A percentile compares a stretch with the other conserved stretches of the same genome.
Evolutionary conservation across 305 asterid species (phyloP).

Genomic region (Solanum hybrid): DNA sequence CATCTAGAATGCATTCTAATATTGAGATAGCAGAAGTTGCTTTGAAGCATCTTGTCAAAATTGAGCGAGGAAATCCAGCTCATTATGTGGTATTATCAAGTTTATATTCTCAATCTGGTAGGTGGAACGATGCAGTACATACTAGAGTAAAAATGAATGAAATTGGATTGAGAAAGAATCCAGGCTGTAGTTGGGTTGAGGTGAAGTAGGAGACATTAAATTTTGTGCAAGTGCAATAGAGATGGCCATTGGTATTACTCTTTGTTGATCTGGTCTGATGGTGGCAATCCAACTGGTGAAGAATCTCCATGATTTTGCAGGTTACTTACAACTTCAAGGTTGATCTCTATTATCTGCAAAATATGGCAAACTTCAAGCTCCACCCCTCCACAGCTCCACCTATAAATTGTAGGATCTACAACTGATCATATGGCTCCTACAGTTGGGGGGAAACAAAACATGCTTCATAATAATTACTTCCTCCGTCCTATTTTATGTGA

Average conservation of each 20-base stretch:
- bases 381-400: background rate
- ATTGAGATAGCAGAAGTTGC: constrained; percentile 49
- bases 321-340: background rate
- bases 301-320: background rate
- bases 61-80: constrained; percentile 49
- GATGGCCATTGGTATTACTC: background rate
- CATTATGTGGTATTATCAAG: constrained; percentile 52
- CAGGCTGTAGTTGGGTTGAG: constrained; percentile 84
- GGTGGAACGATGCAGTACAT: constrained; percentile 45
- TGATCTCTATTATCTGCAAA: background rate
- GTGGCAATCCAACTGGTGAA: background rate
- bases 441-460: background rate
- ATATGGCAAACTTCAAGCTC: background rate
- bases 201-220: background rate
- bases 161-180: constrained; percentile 48
- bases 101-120: constrained; percentile 46
- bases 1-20: constrained; percentile 60
- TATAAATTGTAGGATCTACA: background rate
- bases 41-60: constrained; percentile 41
- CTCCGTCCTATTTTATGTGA: background rate
- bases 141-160: constrained; percentile 48
- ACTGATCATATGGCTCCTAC: background rate
- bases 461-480: background rate
- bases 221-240: background rate
- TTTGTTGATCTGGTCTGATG: background rate